Evolutionary conservation across 257 asterid genomes (phyloP), one percentile per base, ranked within the genome.

Genomic region (Nicotiana attenuata): DNA sequence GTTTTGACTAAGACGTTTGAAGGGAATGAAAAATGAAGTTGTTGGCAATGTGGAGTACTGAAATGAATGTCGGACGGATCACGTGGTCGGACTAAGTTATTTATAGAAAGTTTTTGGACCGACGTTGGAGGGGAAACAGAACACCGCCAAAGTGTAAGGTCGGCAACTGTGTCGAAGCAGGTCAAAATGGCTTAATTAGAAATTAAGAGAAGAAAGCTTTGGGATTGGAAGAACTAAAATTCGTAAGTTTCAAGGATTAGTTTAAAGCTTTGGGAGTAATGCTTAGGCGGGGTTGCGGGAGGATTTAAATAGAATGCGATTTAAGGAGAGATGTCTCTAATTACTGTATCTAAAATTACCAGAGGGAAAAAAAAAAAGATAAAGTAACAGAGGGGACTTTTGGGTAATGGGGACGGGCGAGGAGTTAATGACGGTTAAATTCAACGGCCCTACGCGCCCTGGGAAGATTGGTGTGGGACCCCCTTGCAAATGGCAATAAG

Each of bases 81-180:
- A 68, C 65, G 65, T 29, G 26, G 16, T 19, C 1, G 20, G 50
- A 16, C 55, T 17, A 17, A 1, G 73, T 20, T 19, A 68, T 77
- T 24, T 76, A 76, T 33, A 20, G 79, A 26, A 28, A 20, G 24
- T 0, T 10, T 14, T 50, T 11, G 59, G 35, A 52, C 22, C 68
- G 68, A 66, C 68, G 17, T 64, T 41, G 29, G 57, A 56, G 79
- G 65, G 56, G 77, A 6, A 47, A 69, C 5, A 17, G 38, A 82
- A 24, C 63, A 73, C 86, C 86, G 86, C 86, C 88, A 83, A 75
- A 71, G 82, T 10, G 66, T 73, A 71, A 82, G 66, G 88, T 85
- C 88, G 82, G 80, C 87, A 71, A 24, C 22, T 71, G 9, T n/a
- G 83, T 24, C 50, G 64, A 76, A 57, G 47, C 61, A 59, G 61